These are phyloP conservation scores for Metschnikowia gelsemii DNA, from an alignment of 805 yeast species.

Conservation along the genomic window DNA sequence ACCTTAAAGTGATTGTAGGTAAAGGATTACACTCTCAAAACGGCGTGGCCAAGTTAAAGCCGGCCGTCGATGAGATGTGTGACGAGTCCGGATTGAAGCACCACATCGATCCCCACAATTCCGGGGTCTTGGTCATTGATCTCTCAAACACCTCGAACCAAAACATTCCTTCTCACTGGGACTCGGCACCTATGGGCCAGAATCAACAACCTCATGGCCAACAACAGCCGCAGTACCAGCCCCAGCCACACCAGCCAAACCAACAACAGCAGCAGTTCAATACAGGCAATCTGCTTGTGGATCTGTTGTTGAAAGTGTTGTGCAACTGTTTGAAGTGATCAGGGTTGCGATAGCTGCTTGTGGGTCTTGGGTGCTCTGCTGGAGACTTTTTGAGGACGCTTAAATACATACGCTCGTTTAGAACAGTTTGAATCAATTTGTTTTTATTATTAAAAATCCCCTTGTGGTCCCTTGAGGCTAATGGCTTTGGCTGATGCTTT, in stretches of 20 bases:
- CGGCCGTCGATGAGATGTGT: conserved; percentile 83
- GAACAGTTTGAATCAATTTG: no score
- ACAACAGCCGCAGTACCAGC: conserved; percentile 21
- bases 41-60: conserved; percentile 84
- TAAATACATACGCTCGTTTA: no score
- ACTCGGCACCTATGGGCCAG: conserved; percentile 15
- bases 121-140: conserved; percentile 79
- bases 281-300: conserved; percentile 31
- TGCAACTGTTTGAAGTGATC: conserved; percentile 30
- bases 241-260: conserved; percentile 22
- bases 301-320: conserved; percentile 29
- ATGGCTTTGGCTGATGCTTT: no score
- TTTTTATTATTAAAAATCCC: no score
- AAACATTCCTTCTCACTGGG: conserved; percentile 38
- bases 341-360: background rate
- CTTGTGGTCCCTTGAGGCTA: no score
- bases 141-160: conserved; percentile 33
- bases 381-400: no score
- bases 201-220: conserved; percentile 22
- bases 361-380: no score
- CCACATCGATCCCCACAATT: conserved; percentile 64
- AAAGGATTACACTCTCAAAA: conserved; percentile 82
- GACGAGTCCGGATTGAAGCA: conserved; percentile 59
- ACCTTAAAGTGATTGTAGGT: conserved; percentile 83
- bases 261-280: conserved; percentile 17